Conservation (phyloP, 441 rosid genomes). For the Jatropha multifida region DNA sequence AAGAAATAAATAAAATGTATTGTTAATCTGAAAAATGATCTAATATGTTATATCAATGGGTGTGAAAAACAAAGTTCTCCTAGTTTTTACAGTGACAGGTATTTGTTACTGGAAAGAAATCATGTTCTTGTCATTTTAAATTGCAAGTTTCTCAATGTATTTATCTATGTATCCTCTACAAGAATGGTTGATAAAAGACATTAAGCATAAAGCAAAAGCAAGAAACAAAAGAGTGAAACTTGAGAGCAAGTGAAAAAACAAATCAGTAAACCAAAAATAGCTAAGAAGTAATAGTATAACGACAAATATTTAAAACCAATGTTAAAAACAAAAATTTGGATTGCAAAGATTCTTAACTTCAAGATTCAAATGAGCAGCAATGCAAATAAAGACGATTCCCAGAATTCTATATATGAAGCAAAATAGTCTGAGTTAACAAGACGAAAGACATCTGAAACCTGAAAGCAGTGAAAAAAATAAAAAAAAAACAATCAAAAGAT, state of each 20-base stretch:
- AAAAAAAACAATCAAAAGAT: neutral
- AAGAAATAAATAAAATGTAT: too few species aligned
- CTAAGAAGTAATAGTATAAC: too few species aligned
- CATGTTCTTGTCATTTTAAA: too few species aligned
- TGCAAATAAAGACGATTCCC: neutral
- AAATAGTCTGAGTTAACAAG: neutral
- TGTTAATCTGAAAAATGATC: too few species aligned
- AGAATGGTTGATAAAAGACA: neutral
- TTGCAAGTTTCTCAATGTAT: too few species aligned
- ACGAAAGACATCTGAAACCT: neutral
- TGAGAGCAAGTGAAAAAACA: neutral
- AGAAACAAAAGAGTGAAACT: neutral
- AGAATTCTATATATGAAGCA: neutral
- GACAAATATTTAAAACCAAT: too few species aligned
- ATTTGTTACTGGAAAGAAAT: too few species aligned
- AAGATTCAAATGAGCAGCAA: conserved; percentile 2
- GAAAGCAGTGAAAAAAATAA: neutral
- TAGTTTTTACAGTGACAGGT: too few species aligned
- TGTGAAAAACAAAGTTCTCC: too few species aligned
- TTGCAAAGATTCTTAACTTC: neutral
- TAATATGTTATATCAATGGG: too few species aligned
- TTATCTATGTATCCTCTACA: neutral
- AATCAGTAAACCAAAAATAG: neutral
- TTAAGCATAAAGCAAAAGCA: neutral
- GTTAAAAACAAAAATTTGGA: neutral